phyloP scores from a whole-genome alignment of 805 yeast species.

The Candida bentonensis region DNA sequence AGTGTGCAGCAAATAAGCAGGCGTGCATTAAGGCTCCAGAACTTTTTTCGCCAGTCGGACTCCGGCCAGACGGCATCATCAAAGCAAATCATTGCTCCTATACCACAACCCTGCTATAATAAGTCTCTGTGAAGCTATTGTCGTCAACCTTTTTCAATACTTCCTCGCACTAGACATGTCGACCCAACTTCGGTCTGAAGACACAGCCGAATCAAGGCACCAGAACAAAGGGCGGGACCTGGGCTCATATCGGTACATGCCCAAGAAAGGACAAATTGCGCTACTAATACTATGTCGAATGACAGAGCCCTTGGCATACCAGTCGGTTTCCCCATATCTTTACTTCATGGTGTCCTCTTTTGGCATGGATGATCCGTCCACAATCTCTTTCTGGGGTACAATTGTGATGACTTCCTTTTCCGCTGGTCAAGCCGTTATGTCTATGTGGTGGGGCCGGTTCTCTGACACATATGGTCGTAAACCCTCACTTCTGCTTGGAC shows the following conservation, averaged over 20 bases:
- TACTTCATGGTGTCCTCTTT: slow-evolving; percentile 51
- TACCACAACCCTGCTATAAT: too few species aligned
- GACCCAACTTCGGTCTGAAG: too few species aligned
- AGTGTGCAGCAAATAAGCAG: too few species aligned
- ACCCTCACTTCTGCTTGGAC: slow-evolving; percentile 35
- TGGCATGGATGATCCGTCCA: slow-evolving; percentile 19
- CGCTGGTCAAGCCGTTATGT: slow-evolving; percentile 41
- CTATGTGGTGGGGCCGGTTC: slow-evolving; percentile 44
- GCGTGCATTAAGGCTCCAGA: too few species aligned
- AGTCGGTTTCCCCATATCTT: slow-evolving; percentile 48
- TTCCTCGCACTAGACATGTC: too few species aligned
- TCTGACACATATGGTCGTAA: slow-evolving; percentile 45
- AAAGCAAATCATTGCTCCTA: too few species aligned
- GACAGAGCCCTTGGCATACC: slow-evolving; percentile 49
- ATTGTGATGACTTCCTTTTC: slow-evolving; percentile 45
- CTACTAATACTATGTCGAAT: slow-evolving; percentile 24
- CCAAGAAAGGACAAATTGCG: slow-evolving; percentile 11
- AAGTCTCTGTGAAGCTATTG: too few species aligned
- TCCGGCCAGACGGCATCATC: too few species aligned
- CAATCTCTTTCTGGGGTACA: slow-evolving; percentile 25
- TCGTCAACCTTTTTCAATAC: too few species aligned
- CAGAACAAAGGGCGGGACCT: too few species aligned
- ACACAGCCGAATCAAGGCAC: too few species aligned
- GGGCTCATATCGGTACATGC: slow-evolving; percentile 13
- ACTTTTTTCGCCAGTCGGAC: too few species aligned